Percentiles rank a stretch among this genome's conserved stretches.
Evolutionary conservation across 2,329 filamentous ascomycete genomes (phyloP).

Genomic region (Trichoderma lentiforme): DNA sequence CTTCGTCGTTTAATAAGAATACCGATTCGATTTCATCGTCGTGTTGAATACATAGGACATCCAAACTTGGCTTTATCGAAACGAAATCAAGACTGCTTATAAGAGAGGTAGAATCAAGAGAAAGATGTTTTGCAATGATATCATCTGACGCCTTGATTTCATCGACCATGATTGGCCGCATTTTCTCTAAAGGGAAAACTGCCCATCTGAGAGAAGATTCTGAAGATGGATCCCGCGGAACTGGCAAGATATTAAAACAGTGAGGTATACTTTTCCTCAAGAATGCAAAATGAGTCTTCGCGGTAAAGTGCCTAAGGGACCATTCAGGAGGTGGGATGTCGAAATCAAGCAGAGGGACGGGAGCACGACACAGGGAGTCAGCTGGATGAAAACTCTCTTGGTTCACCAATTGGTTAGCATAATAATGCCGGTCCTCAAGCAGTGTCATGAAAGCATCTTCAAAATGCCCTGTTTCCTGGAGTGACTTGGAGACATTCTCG

Average conservation of each 20-base stretch:
- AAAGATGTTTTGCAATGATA: slow-evolving; percentile 20
- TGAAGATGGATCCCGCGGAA: slow-evolving; percentile 4
- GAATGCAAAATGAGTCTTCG: slow-evolving; percentile 28
- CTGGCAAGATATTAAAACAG: slow-evolving; percentile 9
- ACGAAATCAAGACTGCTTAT: slow-evolving; percentile 24
- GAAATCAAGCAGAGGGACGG: slow-evolving; percentile 31
- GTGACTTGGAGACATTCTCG: neutral
- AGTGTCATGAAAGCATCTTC: slow-evolving; percentile 27
- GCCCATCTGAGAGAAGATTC: slow-evolving; percentile 27
- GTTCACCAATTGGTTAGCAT: slow-evolving; percentile 21
- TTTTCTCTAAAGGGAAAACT: slow-evolving; percentile 21
- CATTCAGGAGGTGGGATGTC: slow-evolving; percentile 26
- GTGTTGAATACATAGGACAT: slow-evolving; percentile 18
- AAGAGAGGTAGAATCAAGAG: neutral
- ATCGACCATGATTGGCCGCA: slow-evolving; percentile 19
- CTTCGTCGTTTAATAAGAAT: neutral
- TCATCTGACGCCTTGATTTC: slow-evolving; percentile 3
- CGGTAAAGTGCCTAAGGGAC: slow-evolving; percentile 18
- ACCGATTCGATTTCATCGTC: slow-evolving; percentile 26
- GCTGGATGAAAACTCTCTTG: slow-evolving; percentile 30
- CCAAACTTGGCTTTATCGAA: neutral
- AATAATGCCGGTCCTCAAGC: slow-evolving; percentile 20
- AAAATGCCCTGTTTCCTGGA: slow-evolving; percentile 20
- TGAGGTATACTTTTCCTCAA: slow-evolving; percentile 20
- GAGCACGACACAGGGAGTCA: slow-evolving; percentile 28